These are phyloP conservation scores for Pythium periplocum DNA, from an alignment of 352 stramenopile species.

Conservation along the genomic window DNA sequence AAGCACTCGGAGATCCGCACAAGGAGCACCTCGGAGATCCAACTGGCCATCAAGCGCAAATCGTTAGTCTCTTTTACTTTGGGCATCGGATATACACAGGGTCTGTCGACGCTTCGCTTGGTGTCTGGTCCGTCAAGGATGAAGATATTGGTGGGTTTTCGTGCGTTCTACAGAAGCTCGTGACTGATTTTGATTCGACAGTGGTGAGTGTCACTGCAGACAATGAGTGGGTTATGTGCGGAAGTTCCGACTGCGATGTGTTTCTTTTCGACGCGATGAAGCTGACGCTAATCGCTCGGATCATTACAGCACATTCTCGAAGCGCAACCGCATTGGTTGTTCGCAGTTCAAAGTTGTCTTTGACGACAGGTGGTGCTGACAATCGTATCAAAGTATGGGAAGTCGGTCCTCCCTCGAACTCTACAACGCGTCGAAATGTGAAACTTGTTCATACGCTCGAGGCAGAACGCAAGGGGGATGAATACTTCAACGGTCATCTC, in stretches of 20 bases:
- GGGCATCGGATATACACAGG: constrained; percentile 64
- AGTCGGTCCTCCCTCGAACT: constrained; percentile 16
- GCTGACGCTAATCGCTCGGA: constrained; percentile 34
- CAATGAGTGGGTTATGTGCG: constrained; percentile 42
- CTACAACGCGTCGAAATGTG: constrained; percentile 27
- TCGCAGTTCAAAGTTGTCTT: constrained; percentile 31
- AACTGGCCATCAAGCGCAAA: constrained; percentile 57
- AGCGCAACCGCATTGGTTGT: constrained; percentile 44
- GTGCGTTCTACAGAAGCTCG: constrained; percentile 35
- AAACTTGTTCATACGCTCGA: constrained; percentile 35
- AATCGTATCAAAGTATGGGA: constrained; percentile 64
- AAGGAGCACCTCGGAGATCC: constrained; percentile 62
- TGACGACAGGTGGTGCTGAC: constrained; percentile 58
- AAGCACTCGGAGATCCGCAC: constrained; percentile 53
- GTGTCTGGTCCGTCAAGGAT: constrained; percentile 61
- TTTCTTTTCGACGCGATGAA: constrained; percentile 53
- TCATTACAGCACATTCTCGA: constrained; percentile 48
- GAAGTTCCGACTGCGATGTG: constrained; percentile 64
- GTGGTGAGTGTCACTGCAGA: constrained; percentile 69
- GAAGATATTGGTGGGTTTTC: constrained; percentile 46
- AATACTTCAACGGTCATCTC: constrained; percentile 50
- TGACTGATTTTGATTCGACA: constrained; percentile 64
- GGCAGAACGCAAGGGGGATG: constrained; percentile 25
- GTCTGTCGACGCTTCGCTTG: constrained; percentile 51
- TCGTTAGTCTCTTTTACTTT: constrained; percentile 60